Conservation (phyloP, 1,284 basidiomycete genomes). For the Ustanciosporium gigantosporum region DNA sequence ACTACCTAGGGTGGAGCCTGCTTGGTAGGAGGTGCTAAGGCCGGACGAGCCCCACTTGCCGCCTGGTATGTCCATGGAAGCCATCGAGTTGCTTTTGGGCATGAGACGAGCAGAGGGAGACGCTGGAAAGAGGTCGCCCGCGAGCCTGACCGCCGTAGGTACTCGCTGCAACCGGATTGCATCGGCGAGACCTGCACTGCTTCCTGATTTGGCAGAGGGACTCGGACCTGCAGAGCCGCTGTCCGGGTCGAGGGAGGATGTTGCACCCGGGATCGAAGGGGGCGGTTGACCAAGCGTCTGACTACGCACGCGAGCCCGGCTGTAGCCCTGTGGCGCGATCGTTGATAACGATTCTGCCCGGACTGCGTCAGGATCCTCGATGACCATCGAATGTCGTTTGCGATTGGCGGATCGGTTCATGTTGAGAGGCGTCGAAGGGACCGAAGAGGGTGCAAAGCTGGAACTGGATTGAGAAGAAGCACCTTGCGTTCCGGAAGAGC, state of each 20-base stretch:
- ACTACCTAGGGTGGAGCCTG: background rate
- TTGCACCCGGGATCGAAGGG: background rate
- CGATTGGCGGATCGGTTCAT: background rate
- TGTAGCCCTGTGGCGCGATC: conserved; percentile 9
- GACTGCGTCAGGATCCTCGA: conserved; percentile 1
- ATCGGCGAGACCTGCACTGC: conserved; percentile 45
- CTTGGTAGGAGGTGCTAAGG: background rate
- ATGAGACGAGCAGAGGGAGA: conserved; percentile 28
- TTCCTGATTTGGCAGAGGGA: conserved; percentile 7
- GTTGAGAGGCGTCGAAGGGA: conserved; percentile 19
- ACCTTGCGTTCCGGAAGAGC: conserved; percentile 35
- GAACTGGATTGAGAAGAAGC: conserved; percentile 24
- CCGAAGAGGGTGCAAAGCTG: conserved; percentile 15
- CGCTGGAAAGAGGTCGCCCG: conserved; percentile 62
- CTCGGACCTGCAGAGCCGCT: conserved; percentile 16
- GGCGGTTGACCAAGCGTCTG: conserved; percentile 35
- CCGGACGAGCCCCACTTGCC: background rate
- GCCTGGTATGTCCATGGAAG: conserved; percentile 12
- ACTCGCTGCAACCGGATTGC: conserved; percentile 66
- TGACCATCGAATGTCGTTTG: conserved; percentile 10
- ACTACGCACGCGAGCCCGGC: conserved; percentile 43
- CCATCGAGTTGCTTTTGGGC: conserved; percentile 30
- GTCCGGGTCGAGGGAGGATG: conserved; percentile 1
- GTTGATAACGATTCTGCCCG: background rate
- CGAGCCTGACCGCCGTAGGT: conserved; percentile 65